These are phyloP conservation scores for Fusarium decemcellulare DNA, from an alignment of 2,329 filamentous ascomycete genomes.

Conservation along the genomic window DNA sequence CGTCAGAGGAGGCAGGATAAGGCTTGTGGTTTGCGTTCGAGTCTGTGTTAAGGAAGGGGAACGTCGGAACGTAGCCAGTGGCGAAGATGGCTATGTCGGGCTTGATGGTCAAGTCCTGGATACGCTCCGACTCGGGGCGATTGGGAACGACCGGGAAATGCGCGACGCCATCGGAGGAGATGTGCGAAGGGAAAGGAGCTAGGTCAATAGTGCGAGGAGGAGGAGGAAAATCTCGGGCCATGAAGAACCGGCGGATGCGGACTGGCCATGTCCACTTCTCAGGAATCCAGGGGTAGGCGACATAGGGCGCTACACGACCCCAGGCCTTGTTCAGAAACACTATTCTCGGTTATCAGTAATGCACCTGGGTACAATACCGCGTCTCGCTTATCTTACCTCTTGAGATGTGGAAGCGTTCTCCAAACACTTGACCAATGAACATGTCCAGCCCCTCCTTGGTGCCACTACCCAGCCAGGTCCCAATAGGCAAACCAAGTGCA, in stretches of 20 bases:
- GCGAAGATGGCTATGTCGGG: slow-evolving; percentile 60
- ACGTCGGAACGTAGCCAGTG: slow-evolving; percentile 61
- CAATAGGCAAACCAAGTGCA: slow-evolving; percentile 9
- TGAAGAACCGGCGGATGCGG: slow-evolving; percentile 50
- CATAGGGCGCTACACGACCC: slow-evolving; percentile 51
- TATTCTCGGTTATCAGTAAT: slow-evolving; percentile 17
- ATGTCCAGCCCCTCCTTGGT: slow-evolving; percentile 19
- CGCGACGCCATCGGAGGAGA: slow-evolving; percentile 49
- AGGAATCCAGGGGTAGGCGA: slow-evolving; percentile 51
- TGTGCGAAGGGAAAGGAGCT: slow-evolving; percentile 52
- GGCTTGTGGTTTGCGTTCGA: slow-evolving; percentile 2
- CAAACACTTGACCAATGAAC: slow-evolving; percentile 43
- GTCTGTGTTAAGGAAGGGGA: slow-evolving; percentile 52
- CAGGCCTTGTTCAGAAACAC: slow-evolving; percentile 54
- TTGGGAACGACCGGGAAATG: slow-evolving; percentile 49
- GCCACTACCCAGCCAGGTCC: slow-evolving; percentile 15
- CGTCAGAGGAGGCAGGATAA: slow-evolving; percentile 61
- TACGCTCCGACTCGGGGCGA: slow-evolving; percentile 48
- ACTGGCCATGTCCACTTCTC: slow-evolving; percentile 41
- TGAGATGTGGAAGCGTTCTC: slow-evolving; percentile 44
- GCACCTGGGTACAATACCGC: background rate
- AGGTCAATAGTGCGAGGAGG: slow-evolving; percentile 51
- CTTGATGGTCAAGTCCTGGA: slow-evolving; percentile 49
- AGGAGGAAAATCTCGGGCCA: slow-evolving; percentile 46
- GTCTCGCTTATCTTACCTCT: slow-evolving; percentile 30